Conservation (phyloP, 352 stramenopile species). For the Phytophthora boehmeriae region DNA sequence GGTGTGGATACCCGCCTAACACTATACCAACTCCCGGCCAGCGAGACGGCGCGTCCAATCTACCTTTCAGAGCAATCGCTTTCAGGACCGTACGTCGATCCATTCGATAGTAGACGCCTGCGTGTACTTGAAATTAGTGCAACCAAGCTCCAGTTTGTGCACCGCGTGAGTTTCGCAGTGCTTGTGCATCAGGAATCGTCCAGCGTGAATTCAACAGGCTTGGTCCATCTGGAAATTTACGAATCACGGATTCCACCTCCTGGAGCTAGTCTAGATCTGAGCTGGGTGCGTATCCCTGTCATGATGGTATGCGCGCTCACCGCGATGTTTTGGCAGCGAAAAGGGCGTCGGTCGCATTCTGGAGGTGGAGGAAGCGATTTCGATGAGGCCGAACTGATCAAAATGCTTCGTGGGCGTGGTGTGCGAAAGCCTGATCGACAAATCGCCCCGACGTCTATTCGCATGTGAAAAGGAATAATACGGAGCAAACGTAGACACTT, state of each 20-base stretch:
- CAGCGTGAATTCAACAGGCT: not conserved
- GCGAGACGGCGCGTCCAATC: constrained; percentile 18
- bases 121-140: constrained; percentile 11
- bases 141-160: constrained; percentile 19
- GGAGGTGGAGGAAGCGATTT: constrained; percentile 11
- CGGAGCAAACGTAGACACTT: too few relatives aligned
- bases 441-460: not conserved
- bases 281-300: constrained; percentile 37
- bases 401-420: constrained; percentile 14
- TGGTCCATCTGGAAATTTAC: constrained; percentile 18
- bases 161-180: constrained; percentile 24
- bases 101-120: not conserved
- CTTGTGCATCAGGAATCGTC: constrained; percentile 4
- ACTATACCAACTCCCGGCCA: constrained; percentile 33
- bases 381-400: constrained; percentile 23
- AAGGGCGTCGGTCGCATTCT: constrained; percentile 6
- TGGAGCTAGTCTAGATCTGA: constrained; percentile 28
- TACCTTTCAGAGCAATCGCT: constrained; percentile 29
- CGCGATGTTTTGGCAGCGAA: constrained; percentile 45
- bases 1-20: constrained; percentile 15
- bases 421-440: constrained; percentile 3
- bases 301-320: constrained; percentile 41
- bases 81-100: not conserved
- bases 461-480: too few relatives aligned
- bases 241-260: constrained; percentile 28